Evolutionary conservation across 2,329 filamentous ascomycete genomes (phyloP), one percentile per base, ranked within the genome.

Genomic region (Sclerotinia borealis): DNA sequence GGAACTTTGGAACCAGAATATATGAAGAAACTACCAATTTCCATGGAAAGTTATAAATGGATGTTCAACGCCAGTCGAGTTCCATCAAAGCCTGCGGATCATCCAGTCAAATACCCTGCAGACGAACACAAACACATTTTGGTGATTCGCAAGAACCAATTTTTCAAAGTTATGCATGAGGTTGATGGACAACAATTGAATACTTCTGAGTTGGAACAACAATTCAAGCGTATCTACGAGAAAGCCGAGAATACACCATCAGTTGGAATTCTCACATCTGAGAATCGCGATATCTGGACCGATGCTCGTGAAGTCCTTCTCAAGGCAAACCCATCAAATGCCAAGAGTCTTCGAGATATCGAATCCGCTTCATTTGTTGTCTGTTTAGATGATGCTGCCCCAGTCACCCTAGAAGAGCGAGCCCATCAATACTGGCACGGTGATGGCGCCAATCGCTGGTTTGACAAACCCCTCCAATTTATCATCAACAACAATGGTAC

Each of bases 401-500:
- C 95, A 2, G 87, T 98, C 31, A 99, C 95, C 1, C 85, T 97
- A 19, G 93, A 97, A 80, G 95, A 98, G 82, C 92, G 96, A 66
- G 91, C 93, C 1, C 91, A 90, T 77, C 89, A 92, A 76, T 99
- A 97, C 85, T 99, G 95, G 96, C 93, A 98, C 79, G 95, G 95
- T 61, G 93, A 99, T 73, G 95, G 95, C 63, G 82, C 85, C 70
- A 99, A 99, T 82, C 87, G 95, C 69, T 99, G 93, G 93, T 98
- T 88, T 74, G 95, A 99, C 83, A 99, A 99, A 83, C 95, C 95
- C 7, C 81, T 96, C 61, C 93, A 99, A 78, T 98, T 99, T 80
- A 96, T 99, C 75, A 77, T 99, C 79, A 97, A 96, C 77, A 93
- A 99, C 76, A 99, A 99, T 76, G 95, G 95, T 71, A 96, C 95